Conservation (phyloP, 2,329 filamentous ascomycete genomes). For the Dothistroma septosporum region DNA sequence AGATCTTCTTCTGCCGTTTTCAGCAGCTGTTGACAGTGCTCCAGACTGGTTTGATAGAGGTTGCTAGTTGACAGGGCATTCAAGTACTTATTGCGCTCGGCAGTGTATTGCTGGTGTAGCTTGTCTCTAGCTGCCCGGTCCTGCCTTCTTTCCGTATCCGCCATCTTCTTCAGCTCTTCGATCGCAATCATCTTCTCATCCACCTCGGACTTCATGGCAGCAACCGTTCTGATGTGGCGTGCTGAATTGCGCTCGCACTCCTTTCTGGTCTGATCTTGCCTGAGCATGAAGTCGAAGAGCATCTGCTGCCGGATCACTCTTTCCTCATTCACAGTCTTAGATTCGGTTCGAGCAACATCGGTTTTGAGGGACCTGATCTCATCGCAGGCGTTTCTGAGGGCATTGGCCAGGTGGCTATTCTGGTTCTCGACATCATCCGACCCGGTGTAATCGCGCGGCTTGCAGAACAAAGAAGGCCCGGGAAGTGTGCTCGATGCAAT, state of each 20-base stretch:
- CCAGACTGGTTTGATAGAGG: not conserved
- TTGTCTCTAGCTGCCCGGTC: not conserved
- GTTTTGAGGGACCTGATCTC: constrained; percentile 8
- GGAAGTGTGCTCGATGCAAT: not conserved
- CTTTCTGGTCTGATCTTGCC: not conserved
- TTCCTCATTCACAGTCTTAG: not conserved
- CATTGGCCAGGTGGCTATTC: constrained; percentile 1
- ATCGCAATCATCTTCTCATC: not conserved
- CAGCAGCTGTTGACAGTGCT: not conserved
- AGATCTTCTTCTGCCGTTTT: constrained; percentile 21
- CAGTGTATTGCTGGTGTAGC: not conserved
- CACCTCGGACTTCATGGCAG: not conserved
- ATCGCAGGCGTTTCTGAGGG: constrained; percentile 2
- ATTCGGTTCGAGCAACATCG: constrained; percentile 4
- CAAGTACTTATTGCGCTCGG: not conserved
- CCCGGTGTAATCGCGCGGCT: not conserved
- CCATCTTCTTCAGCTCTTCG: not conserved
- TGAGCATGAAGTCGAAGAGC: constrained; percentile 2
- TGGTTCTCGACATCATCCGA: not conserved
- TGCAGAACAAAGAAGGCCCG: not conserved
- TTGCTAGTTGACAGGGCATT: not conserved
- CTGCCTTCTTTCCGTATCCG: not conserved
- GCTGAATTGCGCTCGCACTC: not conserved
- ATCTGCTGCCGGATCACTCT: not conserved
- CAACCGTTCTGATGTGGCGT: not conserved